Conservation (phyloP, 345 rosid species). For the Salix dunnii region DNA sequence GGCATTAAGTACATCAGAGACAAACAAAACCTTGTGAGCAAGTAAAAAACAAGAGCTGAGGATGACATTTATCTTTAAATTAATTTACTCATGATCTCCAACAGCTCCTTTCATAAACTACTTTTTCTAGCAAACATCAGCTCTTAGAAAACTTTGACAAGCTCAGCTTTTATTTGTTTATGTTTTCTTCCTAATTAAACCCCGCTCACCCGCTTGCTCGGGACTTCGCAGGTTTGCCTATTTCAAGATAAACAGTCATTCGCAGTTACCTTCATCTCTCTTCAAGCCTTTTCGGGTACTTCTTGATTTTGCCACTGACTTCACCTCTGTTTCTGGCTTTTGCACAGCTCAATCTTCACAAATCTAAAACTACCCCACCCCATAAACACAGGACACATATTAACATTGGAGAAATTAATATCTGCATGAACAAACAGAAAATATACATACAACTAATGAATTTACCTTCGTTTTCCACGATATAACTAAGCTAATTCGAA, state of each 20-base stretch:
- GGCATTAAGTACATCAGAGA: neutral
- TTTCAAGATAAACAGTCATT: constrained; percentile 15
- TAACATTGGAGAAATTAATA: too few relatives aligned
- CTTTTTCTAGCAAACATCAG: neutral
- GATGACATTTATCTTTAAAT: neutral
- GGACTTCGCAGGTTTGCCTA: constrained; percentile 6
- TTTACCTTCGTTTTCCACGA: too few relatives aligned
- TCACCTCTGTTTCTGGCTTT: neutral
- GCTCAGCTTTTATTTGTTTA: constrained; percentile 2
- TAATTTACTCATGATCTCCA: neutral
- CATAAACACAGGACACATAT: too few relatives aligned
- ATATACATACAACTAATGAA: too few relatives aligned
- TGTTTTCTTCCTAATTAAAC: constrained; percentile 1
- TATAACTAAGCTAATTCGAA: too few relatives aligned
- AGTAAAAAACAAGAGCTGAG: neutral
- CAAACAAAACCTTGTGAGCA: constrained; percentile 19
- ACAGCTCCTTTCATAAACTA: constrained; percentile 3
- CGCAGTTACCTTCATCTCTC: constrained; percentile 9
- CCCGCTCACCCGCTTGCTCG: too few relatives aligned
- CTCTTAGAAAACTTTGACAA: too few relatives aligned
- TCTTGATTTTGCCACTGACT: neutral
- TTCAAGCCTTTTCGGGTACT: neutral
- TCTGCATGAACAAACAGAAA: too few relatives aligned
- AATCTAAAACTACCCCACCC: neutral
- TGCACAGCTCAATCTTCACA: neutral